Evolutionary conservation across 1,139 yeast genomes (phyloP).

Genomic region (Lodderomyces oxycetoniae): DNA sequence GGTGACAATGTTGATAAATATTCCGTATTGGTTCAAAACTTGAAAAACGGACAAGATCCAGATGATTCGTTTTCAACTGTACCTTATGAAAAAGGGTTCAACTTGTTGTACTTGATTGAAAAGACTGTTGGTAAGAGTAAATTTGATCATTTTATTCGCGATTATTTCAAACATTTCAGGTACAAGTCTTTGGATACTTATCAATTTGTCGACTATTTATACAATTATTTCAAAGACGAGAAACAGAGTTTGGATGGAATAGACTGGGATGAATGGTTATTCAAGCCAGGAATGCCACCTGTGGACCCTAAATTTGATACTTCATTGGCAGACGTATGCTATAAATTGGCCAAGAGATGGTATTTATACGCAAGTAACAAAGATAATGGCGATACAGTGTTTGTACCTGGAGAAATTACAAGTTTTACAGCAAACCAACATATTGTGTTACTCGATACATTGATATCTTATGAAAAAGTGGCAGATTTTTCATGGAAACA

Average conservation of each 20-base stretch:
- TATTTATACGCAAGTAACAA: conserved; percentile 8
- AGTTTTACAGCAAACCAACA: conserved; percentile 69
- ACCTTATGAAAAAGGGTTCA: conserved; percentile 37
- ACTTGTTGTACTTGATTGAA: conserved; percentile 29
- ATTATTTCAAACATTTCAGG: conserved; percentile 28
- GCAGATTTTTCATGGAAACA: conserved; percentile 35
- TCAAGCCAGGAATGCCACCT: conserved; percentile 25
- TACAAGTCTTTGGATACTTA: conserved; percentile 29
- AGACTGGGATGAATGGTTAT: conserved; percentile 30
- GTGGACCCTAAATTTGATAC: conserved; percentile 29
- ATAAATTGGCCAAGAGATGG: conserved; percentile 25
- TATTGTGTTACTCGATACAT: conserved; percentile 70
- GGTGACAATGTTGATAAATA: conserved; percentile 21
- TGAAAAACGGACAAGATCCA: conserved; percentile 22
- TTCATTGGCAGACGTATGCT: conserved; percentile 30
- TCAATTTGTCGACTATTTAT: conserved; percentile 27
- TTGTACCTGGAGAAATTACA: conserved; percentile 38
- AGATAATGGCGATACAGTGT: not conserved
- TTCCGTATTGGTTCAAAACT: conserved; percentile 28
- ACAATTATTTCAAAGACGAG: conserved; percentile 24
- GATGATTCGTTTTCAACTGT: conserved; percentile 34
- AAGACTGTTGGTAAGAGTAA: conserved; percentile 24
- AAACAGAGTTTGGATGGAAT: conserved; percentile 17
- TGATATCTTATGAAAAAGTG: conserved; percentile 36
- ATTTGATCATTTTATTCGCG: conserved; percentile 31